Percentiles rank a stretch among this genome's conserved stretches.
These are phyloP conservation scores for Tulasnella sp. DNA, from an alignment of 768 basidiomycete species.

Conservation along the genomic window DNA sequence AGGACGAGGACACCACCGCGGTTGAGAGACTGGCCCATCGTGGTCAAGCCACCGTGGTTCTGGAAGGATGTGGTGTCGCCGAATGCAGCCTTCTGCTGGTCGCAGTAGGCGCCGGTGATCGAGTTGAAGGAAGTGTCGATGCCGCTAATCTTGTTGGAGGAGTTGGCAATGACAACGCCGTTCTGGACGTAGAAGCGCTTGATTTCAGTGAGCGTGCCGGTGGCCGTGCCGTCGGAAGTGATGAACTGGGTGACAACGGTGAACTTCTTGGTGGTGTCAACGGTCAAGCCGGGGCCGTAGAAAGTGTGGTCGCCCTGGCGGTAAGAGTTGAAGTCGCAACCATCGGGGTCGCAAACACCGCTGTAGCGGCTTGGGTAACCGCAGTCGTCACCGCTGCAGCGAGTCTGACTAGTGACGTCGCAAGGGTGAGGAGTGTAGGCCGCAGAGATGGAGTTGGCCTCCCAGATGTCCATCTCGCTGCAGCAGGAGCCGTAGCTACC, in stretches of 20 bases:
- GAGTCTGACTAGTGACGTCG: constrained; percentile 34
- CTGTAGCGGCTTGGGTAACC: constrained; percentile 31
- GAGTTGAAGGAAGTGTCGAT: constrained; percentile 16
- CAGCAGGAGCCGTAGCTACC: constrained; percentile 47
- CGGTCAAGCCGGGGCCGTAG: constrained; percentile 41
- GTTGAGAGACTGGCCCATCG: constrained; percentile 33
- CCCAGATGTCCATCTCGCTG: constrained; percentile 55
- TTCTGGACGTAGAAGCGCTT: constrained; percentile 40
- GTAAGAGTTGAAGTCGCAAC: constrained; percentile 58
- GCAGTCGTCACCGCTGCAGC: constrained; percentile 35
- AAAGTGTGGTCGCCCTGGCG: constrained; percentile 44
- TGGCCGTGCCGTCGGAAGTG: constrained; percentile 39
- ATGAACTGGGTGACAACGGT: constrained; percentile 56
- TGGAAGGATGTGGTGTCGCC: constrained; percentile 40
- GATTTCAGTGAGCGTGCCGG: constrained; percentile 46
- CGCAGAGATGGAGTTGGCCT: constrained; percentile 44
- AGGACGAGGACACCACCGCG: constrained; percentile 45
- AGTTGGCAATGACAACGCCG: constrained; percentile 46
- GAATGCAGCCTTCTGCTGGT: constrained; percentile 29
- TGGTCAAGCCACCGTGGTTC: constrained; percentile 37
- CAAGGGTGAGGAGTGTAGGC: constrained; percentile 50
- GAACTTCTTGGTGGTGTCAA: constrained; percentile 46
- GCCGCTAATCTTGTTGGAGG: constrained; percentile 40
- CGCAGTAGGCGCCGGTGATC: constrained; percentile 20
- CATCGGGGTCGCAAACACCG: constrained; percentile 47